Base-by-base conservation (phyloP, 257 asterid species). In the Solanum rostratum region DNA sequence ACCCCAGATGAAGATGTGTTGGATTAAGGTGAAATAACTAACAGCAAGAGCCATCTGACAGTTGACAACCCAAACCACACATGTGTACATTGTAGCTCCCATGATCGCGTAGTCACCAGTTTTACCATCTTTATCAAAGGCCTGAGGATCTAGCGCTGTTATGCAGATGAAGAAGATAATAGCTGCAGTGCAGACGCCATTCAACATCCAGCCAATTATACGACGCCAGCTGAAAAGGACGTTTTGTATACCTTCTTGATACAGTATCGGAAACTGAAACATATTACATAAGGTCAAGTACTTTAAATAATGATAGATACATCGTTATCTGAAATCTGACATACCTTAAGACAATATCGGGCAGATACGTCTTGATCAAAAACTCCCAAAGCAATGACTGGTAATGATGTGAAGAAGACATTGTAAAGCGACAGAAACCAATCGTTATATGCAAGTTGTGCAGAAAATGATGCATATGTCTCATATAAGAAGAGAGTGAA, bases 211-310 rank as follows among this genome's bases (percentile, higher is more conserved):
- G 6, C 98, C 99, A 5, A 92, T 83, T 84, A 97, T 90, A 0
- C 99, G 94, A 4, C 90, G 92, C 99, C 99, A 97, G 87, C 97
- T 93, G 93, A 97, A 97, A 80, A 97, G 97, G 80, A 91, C 90
- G 60, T 97, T 94, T 81, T 91, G 98, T 18, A 92, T 90, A n/a
- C 99, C 99, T 90, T 97, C 99, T 92, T 97, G 99, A 91, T 97
- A 97, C 7, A 97, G 89, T 79, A 93, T 50, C 6, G 99, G 99
- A 84, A 97, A 97, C 99, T 97, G 94, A 87, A 84, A 80, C 2
- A 68, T 8, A 45, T 0, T 68, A 1, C 16, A 9, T 37, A 4
- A 16, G 78, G 9, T 37, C 78, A 68, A 68, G 78, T 68, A 19
- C 78, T 69, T 9, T 27, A 10, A 68, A 68, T 68, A 68, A 4